These are phyloP conservation scores for Lactarius tabidus DNA, from an alignment of 768 basidiomycete species.

Conservation along the genomic window DNA sequence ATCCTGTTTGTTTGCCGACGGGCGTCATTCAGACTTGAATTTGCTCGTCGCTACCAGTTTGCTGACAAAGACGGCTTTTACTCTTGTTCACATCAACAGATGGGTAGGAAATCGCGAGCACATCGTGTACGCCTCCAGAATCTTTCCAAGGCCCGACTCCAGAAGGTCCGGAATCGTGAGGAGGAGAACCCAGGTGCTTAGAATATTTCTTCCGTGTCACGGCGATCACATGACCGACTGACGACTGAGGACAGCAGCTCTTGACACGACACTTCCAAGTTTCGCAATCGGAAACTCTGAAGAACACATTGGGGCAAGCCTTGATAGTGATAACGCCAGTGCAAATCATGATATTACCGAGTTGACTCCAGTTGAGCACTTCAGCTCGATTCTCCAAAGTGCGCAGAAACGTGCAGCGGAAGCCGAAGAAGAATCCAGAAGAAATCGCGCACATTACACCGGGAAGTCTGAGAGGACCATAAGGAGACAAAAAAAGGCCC, in stretches of 20 bases:
- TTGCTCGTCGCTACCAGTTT: background rate
- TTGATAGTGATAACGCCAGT: background rate
- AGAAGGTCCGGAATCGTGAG: background rate
- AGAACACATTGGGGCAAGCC: background rate
- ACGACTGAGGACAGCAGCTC: background rate
- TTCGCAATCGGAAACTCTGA: background rate
- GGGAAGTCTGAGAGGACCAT: background rate
- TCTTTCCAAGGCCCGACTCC: background rate
- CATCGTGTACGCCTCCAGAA: background rate
- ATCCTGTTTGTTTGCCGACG: no score
- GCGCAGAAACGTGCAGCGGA: background rate
- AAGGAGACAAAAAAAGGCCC: background rate
- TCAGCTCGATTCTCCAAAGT: background rate
- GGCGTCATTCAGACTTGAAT: no score
- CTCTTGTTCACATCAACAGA: background rate
- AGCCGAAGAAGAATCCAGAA: background rate
- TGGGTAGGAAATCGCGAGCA: background rate
- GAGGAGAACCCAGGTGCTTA: background rate
- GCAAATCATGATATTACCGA: background rate
- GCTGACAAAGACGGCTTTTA: background rate
- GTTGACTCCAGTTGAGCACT: background rate
- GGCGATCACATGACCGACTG: background rate
- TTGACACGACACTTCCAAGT: background rate
- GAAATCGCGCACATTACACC: background rate
- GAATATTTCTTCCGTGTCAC: background rate